Evolutionary conservation across 768 basidiomycete species (phyloP), one percentile per base, ranked within the genome.

Genomic region (Suillus clintonianus): DNA sequence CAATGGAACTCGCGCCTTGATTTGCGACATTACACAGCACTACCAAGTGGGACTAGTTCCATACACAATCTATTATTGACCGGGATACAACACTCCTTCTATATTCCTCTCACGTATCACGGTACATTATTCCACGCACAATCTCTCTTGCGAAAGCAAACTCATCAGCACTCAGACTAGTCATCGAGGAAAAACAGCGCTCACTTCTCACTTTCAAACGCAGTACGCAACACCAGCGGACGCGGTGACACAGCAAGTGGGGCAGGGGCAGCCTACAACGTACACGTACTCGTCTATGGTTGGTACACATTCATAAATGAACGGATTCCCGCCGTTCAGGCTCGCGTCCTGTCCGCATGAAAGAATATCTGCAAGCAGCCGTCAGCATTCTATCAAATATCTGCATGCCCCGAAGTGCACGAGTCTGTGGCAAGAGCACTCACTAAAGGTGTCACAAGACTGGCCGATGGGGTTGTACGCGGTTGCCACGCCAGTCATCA

Each of bases 381-480:
- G n/a, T 57, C 11, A 57, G 37, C 10, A 57, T 10, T 1, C 36
- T 4, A 7, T 27, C 10, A 24, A 19, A 11, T 9, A 6, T 10
- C 51, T 2, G 2, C 17, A 32, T 24, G 39, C 6, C 4, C 5
- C 22, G 17, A 8, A 37, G 17, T 24, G 9, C 24, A 48, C 15
- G 13, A 8, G 24, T 4, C 14, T 45, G 19, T 22, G 10, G 22
- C 37, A 41, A 19, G 39, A 30, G 19, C 27, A 41, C 56, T 57
- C 10, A 57, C 56, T 39, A 13, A 39, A 39, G 24, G 56, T 41
- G 56, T 41, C 39, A 10, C 56, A 57, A 1, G 56, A 30, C 56
- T 57, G 39, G 39, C 56, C 56, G 39, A 57, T 57, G 30, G 56
- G 56, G 56, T 57, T 57, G 56, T 57, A 57, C 9, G 56, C 56